phyloP scores from a whole-genome alignment of 441 rosid species.

The Populus hybrid region DNA sequence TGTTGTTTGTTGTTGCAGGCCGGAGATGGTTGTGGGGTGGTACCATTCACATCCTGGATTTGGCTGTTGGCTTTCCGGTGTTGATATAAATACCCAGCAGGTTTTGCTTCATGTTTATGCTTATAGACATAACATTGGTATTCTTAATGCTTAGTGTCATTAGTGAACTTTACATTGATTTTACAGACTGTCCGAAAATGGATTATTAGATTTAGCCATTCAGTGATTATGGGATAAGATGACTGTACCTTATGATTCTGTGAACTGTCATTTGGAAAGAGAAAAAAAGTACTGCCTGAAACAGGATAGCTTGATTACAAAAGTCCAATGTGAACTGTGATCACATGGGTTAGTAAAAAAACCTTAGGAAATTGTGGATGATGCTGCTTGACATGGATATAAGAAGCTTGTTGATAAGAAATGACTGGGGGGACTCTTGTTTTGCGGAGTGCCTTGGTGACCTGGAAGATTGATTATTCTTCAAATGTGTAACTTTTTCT shows the following conservation, averaged over 20 bases:
- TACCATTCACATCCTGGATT: slow-evolving; percentile 99
- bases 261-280: background rate
- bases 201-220: background rate
- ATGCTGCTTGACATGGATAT: background rate
- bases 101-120: slow-evolving; percentile 28
- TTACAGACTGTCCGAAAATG: background rate
- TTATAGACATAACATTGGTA: background rate
- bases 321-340: background rate
- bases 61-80: slow-evolving; percentile 99
- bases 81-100: slow-evolving; percentile 98
- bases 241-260: background rate
- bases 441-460: background rate
- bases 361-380: background rate
- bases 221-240: background rate
- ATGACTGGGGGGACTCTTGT: background rate
- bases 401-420: background rate
- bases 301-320: background rate
- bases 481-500: background rate
- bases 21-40: slow-evolving; percentile 99
- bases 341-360: background rate
- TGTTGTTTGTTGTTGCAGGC: slow-evolving; percentile 48
- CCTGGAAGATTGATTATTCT: background rate
- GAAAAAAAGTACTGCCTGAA: background rate
- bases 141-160: background rate
- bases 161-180: background rate